Base-by-base conservation (phyloP, 768 basidiomycete genomes). In the Rhodocollybia butyracea region DNA sequence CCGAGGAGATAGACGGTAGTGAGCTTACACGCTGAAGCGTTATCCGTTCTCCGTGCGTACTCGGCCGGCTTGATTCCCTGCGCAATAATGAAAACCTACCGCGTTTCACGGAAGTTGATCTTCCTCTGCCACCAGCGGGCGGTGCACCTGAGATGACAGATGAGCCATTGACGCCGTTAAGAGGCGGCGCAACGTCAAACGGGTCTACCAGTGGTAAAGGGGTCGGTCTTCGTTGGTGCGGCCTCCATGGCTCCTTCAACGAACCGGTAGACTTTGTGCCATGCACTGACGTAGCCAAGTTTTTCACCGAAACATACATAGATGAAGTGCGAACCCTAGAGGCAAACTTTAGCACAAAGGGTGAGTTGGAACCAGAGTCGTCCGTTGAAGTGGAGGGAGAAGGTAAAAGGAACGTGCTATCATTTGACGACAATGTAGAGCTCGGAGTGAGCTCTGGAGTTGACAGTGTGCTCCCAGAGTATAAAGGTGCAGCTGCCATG, bases 341-440 rank as follows among this genome's bases (percentile, higher is more conserved):
- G 32, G 53, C 41, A 38, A 45, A 45, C 3, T 15, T 54, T 15
- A 54, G 3, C 12, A 21, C 5, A 15, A 30, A 27, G 13, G 53
- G 42, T 8, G 53, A 30, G 29, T 40, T 3, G 30, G 21, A 11
- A 29, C 31, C 30, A 39, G 53, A 45, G n/a, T 52, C 19, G 21
- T 27, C 27, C 7, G 29, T n/a, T 13, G 50, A 22, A 12, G 17
- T 21, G 30, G n/a, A 21, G 30, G 29, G 26, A 17, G 46, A 17
- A 22, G 47, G 29, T 27, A 22, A 27, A 54, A 54, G 4, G 40
- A 46, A 27, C 46, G 27, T 43, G n/a, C 41, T 30, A n/a, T 54
- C 53, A 19, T 45, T 54, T 8, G 52, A 54, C 42, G 53, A 54
- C 30, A 42, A 32, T n/a, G 51, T 12, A 30, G 30, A 27, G 26